Evolutionary conservation across 78 protist species (phyloP).

Genomic region (Salpingoeca rosetta): DNA sequence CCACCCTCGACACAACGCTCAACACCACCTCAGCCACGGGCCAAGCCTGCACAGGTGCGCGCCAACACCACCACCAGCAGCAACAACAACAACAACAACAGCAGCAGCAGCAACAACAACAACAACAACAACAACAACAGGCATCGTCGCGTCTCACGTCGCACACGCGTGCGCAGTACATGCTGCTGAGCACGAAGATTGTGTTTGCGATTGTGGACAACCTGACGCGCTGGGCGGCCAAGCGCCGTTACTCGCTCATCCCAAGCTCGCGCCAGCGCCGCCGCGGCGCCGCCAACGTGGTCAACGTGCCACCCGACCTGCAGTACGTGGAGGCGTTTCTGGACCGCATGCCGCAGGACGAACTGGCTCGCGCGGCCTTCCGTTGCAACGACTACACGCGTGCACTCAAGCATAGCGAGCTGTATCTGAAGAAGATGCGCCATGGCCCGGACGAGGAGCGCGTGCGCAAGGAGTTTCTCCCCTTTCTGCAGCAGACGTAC

Average conservation of each 20-base stretch:
- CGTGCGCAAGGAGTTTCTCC: not conserved
- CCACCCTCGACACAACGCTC: too few species aligned
- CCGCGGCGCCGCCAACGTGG: not conserved
- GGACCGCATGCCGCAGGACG: not conserved
- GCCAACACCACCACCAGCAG: too few species aligned
- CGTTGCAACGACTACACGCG: not conserved
- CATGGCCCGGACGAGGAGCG: not conserved
- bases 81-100: too few species aligned
- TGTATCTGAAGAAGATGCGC: not conserved
- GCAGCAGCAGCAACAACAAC: too few species aligned
- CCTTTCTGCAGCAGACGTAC: constrained; percentile 15
- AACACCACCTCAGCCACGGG: too few species aligned
- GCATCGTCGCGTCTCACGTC: too few species aligned
- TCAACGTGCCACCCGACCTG: too few species aligned
- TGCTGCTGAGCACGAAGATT: not conserved
- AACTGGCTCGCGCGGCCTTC: not conserved
- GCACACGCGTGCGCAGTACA: not conserved
- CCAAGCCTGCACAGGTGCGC: too few species aligned
- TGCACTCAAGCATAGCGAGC: not conserved
- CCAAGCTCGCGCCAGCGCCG: not conserved
- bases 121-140: too few species aligned
- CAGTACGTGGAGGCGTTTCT: not conserved
- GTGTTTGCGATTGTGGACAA: not conserved
- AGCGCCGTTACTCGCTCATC: not conserved
- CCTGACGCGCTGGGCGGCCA: not conserved